phyloP scores from a whole-genome alignment of 768 basidiomycete species.

The Trametopsis cervina region DNA sequence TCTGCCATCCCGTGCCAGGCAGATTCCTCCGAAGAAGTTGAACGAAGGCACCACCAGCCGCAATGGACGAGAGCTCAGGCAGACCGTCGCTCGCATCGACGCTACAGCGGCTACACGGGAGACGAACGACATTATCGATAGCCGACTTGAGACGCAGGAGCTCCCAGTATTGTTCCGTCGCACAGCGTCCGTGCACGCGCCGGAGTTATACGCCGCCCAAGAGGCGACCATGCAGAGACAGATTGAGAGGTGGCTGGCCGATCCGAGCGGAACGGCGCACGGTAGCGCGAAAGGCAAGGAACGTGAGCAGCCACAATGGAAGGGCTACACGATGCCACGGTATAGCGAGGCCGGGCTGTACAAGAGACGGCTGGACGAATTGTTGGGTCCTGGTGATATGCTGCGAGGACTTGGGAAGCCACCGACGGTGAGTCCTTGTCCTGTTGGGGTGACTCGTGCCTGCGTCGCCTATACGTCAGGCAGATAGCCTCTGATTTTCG shows the following conservation, averaged over 20 bases:
- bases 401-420: not conserved
- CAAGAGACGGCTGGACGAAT: not conserved
- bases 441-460: not conserved
- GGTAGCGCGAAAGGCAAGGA: not conserved
- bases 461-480: not conserved
- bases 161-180: not conserved
- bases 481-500: no score
- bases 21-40: no score
- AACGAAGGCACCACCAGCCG: no score
- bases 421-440: not conserved
- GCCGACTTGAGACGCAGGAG: not conserved
- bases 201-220: not conserved
- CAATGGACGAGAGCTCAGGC: not conserved
- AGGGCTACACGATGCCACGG: not conserved
- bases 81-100: no score
- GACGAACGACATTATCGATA: not conserved
- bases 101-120: no score
- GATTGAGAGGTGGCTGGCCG: not conserved
- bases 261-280: not conserved
- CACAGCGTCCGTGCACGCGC: not conserved
- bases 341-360: conserved; percentile 4
- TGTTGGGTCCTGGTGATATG: conserved; percentile 3
- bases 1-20: no score
- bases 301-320: not conserved
- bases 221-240: not conserved